Evolutionary conservation across 164 flowering plant genomes (phyloP), one percentile per base, ranked within the genome.

Genomic region (Malania oleifera): DNA sequence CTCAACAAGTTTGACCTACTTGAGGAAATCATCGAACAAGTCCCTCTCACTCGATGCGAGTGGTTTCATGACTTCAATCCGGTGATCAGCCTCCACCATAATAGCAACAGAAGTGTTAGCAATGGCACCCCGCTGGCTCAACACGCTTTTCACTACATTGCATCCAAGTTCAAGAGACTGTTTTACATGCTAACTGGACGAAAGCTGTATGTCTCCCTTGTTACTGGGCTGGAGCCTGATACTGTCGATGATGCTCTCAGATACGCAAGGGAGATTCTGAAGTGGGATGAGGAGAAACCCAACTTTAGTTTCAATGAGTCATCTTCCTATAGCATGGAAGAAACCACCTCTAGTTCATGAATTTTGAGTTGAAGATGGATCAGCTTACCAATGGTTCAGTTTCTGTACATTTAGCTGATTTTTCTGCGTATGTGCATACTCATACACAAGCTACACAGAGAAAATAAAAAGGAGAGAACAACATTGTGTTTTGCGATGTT

Each of bases 61-160:
- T 78, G 82, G 77, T 73, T 78, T 46, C 23, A 26, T 13, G 80
- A 78, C 51, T 78, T 70, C 65, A 46, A 59, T 52, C 80, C 82
- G 0, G 49, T 73, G 51, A 59, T 64, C 49, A 59, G 65, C 61
- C 54, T 38, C 11, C 34, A 66, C 55, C 46, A 47, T 20, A 26
- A 22, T 14, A 23, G 38, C 39, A 20, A n/a, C 43, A 59, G 14
- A 23, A 54, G 37, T 29, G 40, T 25, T 23, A 47, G 25, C n/a
- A 57, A 39, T 5, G 50, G 18, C 62, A 41, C 71, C n/a, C 23
- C 81, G 7, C 38, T 72, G 51, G 73, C 73, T 23, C 75, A 70
- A 10, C 58, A 45, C 0, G 77, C 73, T 1, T 72, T 68, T 58
- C 74, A 70, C 50, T 73, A 66, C 44, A 59, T 75, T 19, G 82